Percentiles rank a stretch among this genome's conserved stretches.
phyloP scores from a whole-genome alignment of 148 eudicot species.

The Camellia lanceoleosa region DNA sequence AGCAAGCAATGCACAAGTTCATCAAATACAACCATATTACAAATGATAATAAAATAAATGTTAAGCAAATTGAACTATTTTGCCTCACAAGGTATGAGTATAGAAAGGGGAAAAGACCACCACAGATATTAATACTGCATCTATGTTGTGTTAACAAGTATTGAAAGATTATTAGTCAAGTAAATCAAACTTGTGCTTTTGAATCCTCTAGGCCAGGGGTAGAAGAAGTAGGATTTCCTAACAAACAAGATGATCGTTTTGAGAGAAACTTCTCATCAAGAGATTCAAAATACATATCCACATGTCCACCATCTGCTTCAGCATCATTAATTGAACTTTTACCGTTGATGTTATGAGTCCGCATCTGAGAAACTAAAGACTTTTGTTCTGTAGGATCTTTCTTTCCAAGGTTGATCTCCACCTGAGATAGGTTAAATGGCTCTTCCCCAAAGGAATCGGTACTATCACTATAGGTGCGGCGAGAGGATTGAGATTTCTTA shows the following conservation, averaged over 20 bases:
- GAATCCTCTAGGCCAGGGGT: constrained; percentile 22
- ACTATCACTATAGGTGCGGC: constrained; percentile 18
- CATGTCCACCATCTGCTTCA: constrained; percentile 24
- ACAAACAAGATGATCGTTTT: constrained; percentile 17
- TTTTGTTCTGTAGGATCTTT: constrained; percentile 35
- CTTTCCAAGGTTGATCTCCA: constrained; percentile 23
- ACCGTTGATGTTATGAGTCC: constrained; percentile 20
- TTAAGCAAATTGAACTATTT: background rate
- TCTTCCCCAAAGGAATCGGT: constrained; percentile 34
- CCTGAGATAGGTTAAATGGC: constrained; percentile 26
- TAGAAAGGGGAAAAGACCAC: background rate
- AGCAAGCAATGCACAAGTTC: constrained; percentile 8
- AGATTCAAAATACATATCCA: constrained; percentile 22
- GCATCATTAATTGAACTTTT: constrained; percentile 23
- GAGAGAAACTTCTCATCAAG: constrained; percentile 16
- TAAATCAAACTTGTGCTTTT: constrained; percentile 43
- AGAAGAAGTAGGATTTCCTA: constrained; percentile 22
- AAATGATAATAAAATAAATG: too few species aligned
- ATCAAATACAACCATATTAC: background rate
- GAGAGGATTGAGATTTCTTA: constrained; percentile 31
- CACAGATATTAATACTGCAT: background rate
- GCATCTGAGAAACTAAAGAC: constrained; percentile 26
- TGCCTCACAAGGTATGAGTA: background rate
- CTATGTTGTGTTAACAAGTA: background rate
- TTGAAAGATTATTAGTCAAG: constrained; percentile 9